Evolutionary conservation across 371 early-diverging fungal genomes (phyloP), one percentile per base, ranked within the genome.

Genomic region (Batrachochytrium dendrobatidis): DNA sequence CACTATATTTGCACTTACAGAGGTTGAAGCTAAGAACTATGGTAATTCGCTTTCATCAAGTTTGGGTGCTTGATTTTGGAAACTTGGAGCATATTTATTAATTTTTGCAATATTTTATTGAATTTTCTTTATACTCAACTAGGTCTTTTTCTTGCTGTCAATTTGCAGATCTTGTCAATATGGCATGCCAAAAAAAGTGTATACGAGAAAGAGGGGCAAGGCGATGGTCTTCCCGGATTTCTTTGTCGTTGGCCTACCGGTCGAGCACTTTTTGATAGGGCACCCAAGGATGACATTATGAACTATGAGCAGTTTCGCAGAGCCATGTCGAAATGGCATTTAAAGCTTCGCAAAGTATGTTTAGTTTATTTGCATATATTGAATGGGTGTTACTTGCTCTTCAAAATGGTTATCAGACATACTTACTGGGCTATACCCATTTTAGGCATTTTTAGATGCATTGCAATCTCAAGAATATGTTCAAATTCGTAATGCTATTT

Each of bases 251-350:
- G 88, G 88, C 74, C 60, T 53, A 49, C 66, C 57, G 56, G 33
- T 33, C 8, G 55, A 25, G 2, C 39, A 60, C 32, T 57, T 62
- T 25, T 67, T 67, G 34, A 62, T 65, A 17, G 51, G 67, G 17
- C 79, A 73, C 32, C 71, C 4, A 31, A 65, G 4, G 66, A 63
- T 20, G 71, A 83, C 17, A 60, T 85, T 33, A 62, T 90, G 22
- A 70, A 76, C 24, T 84, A 75, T 59, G 75, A 80, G 10, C 86
- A 86, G 8, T 91, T 89, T 67, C 75, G 85, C 22, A 76, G 81
- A 29, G 83, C 84, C 1, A 77, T 88, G 65, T 76, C 80, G 65
- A 90, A 88, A 60, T 92, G 91, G 91, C 90, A 92, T 59, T 63
- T 77, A 22, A 79, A 77, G 39, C 60, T 88, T 10, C 51, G 58